Conservation (phyloP, 192 early-diverging fungal genomes). For the Phlyctochytrium planicorne region DNA sequence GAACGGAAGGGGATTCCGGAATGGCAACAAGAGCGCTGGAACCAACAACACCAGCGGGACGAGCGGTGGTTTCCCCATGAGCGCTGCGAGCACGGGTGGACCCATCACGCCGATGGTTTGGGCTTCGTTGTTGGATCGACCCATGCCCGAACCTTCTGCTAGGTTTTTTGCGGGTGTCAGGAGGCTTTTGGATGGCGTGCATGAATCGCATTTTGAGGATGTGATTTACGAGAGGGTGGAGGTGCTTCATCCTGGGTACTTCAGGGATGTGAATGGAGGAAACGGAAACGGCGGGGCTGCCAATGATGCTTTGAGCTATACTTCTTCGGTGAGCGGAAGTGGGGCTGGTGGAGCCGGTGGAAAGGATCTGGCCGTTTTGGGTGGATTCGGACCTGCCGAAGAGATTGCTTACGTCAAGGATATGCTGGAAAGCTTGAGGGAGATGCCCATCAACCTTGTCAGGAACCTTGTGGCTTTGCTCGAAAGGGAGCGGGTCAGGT, state of each 20-base stretch:
- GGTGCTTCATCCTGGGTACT: not conserved
- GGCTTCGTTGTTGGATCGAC: not conserved
- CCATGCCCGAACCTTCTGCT: not conserved
- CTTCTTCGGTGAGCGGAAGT: too few relatives aligned
- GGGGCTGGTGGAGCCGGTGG: not conserved
- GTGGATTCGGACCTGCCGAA: not conserved
- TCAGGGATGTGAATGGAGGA: too few relatives aligned
- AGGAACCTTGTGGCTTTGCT: too few relatives aligned
- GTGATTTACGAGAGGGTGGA: not conserved
- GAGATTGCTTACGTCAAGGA: not conserved
- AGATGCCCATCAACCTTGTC: not conserved
- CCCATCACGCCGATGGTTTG: not conserved
- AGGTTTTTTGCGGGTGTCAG: not conserved
- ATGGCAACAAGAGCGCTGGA: too few relatives aligned
- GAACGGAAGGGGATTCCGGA: too few relatives aligned
- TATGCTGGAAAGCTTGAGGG: not conserved
- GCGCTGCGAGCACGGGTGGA: not conserved
- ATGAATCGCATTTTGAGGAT: not conserved
- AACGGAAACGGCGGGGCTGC: too few relatives aligned
- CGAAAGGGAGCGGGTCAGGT: too few relatives aligned
- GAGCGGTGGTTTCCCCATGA: too few relatives aligned
- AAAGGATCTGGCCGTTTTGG: not conserved
- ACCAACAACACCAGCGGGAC: too few relatives aligned
- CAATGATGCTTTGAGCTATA: too few relatives aligned
- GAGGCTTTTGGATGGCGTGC: not conserved